These are phyloP conservation scores for Beta corolliflora DNA, from an alignment of 179 eudicot genomes.

Conservation along the genomic window DNA sequence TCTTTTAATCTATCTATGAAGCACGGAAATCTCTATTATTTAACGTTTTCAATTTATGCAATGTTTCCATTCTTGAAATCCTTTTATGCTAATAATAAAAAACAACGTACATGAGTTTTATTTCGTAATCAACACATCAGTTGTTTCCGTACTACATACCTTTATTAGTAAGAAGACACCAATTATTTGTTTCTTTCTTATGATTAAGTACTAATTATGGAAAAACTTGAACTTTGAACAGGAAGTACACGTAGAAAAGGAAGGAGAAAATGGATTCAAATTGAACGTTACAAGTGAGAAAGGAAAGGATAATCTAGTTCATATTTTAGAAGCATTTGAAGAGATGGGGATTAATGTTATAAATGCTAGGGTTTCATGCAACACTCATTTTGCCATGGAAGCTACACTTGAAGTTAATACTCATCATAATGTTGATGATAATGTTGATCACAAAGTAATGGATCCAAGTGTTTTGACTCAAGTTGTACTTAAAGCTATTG, in stretches of 20 bases:
- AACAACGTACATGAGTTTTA: too few relatives aligned
- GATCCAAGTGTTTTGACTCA: constrained; percentile 36
- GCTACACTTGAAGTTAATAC: constrained; percentile 43
- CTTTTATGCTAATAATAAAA: too few relatives aligned
- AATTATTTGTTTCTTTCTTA: too few relatives aligned
- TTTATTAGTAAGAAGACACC: too few relatives aligned
- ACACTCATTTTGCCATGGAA: constrained; percentile 44
- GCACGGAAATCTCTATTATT: too few relatives aligned
- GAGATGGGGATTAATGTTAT: constrained; percentile 45
- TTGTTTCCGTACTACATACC: too few relatives aligned
- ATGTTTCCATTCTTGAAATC: background rate
- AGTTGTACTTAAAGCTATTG: constrained; percentile 44
- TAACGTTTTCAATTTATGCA: too few relatives aligned
- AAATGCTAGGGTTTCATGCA: constrained; percentile 47
- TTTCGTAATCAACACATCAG: too few relatives aligned
- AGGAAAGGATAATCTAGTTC: constrained; percentile 38
- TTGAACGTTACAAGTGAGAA: constrained; percentile 46
- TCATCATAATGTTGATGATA: background rate
- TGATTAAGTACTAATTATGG: background rate
- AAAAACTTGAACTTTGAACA: constrained; percentile 3
- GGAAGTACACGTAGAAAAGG: constrained; percentile 59
- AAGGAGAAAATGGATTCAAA: constrained; percentile 23
- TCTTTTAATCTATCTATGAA: constrained; percentile 1
- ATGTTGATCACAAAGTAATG: constrained; percentile 3
- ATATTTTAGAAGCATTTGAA: constrained; percentile 54